Conservation (phyloP, 805 yeast genomes). For the Kregervanrija pseudodelftensis region DNA sequence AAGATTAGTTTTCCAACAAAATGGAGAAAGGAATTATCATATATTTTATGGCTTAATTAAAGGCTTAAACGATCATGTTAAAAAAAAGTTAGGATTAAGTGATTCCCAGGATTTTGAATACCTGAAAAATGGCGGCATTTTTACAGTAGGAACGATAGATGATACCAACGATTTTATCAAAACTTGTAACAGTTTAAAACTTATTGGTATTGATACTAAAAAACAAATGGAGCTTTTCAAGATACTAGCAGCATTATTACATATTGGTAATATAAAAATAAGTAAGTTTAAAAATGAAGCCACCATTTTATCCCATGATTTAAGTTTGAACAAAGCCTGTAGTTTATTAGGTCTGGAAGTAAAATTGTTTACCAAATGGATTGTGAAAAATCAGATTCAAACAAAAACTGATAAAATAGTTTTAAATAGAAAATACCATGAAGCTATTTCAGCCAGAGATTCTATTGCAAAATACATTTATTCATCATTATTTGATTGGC, state of each 20-base stretch:
- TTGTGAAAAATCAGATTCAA: slow-evolving; percentile 81
- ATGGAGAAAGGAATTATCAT: slow-evolving; percentile 88
- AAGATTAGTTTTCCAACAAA: slow-evolving; percentile 88
- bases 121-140: slow-evolving; percentile 81
- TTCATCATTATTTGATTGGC: slow-evolving; percentile 92
- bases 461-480: slow-evolving; percentile 95
- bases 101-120: slow-evolving; percentile 66
- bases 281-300: slow-evolving; percentile 82
- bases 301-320: slow-evolving; percentile 76
- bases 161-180: slow-evolving; percentile 71
- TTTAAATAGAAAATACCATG: slow-evolving; percentile 71
- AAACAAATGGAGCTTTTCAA: slow-evolving; percentile 66
- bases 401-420: slow-evolving; percentile 88
- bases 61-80: slow-evolving; percentile 56
- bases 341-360: slow-evolving; percentile 78
- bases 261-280: slow-evolving; percentile 86
- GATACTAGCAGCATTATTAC: slow-evolving; percentile 80
- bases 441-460: slow-evolving; percentile 87
- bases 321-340: slow-evolving; percentile 74
- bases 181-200: slow-evolving; percentile 66
- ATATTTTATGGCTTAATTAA: slow-evolving; percentile 84
- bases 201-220: slow-evolving; percentile 63
- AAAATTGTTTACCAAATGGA: slow-evolving; percentile 75
- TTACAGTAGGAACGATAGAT: slow-evolving; percentile 66
- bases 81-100: slow-evolving; percentile 51